A percentile compares a stretch with the other conserved stretches of the same genome.
phyloP scores from a whole-genome alignment of 208 protist genomes.

The Leishmania tarentolae region DNA sequence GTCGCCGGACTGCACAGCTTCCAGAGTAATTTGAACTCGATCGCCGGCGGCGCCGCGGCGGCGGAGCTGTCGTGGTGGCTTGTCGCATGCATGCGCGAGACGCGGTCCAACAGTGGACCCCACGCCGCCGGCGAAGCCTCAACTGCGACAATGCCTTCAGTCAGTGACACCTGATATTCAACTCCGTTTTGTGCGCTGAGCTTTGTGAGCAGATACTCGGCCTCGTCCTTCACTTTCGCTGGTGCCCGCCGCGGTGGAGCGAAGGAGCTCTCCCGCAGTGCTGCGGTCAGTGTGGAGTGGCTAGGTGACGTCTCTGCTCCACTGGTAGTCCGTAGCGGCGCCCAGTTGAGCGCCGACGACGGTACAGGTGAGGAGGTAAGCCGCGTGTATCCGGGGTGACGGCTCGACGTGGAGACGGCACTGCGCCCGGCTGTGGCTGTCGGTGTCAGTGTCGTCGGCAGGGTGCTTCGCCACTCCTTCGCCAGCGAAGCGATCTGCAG shows the following conservation, averaged over 20 bases:
- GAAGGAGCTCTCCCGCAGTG: constrained; percentile 28
- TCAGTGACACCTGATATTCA: constrained; percentile 32
- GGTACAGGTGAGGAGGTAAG: neutral
- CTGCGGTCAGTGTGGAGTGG: constrained; percentile 22
- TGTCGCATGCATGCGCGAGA: constrained; percentile 20
- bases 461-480: constrained; percentile 44
- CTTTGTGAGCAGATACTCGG: constrained; percentile 35
- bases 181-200: constrained; percentile 29
- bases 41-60: neutral
- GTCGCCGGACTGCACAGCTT: constrained; percentile 62
- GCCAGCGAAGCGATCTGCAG: constrained; percentile 47
- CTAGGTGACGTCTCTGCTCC: constrained; percentile 5
- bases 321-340: neutral
- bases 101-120: constrained; percentile 30
- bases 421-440: neutral
- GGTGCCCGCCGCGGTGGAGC: constrained; percentile 25
- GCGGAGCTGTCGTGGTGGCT: neutral
- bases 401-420: neutral
- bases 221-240: constrained; percentile 36
- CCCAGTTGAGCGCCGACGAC: neutral
- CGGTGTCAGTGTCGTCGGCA: neutral
- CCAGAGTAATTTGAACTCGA: constrained; percentile 54
- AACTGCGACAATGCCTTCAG: constrained; percentile 33
- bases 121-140: constrained; percentile 38
- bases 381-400: neutral